A percentile compares a stretch with the other conserved stretches of the same genome.
Evolutionary conservation across 1,284 basidiomycete species (phyloP).

Genomic region (Trichosporon inkin): DNA sequence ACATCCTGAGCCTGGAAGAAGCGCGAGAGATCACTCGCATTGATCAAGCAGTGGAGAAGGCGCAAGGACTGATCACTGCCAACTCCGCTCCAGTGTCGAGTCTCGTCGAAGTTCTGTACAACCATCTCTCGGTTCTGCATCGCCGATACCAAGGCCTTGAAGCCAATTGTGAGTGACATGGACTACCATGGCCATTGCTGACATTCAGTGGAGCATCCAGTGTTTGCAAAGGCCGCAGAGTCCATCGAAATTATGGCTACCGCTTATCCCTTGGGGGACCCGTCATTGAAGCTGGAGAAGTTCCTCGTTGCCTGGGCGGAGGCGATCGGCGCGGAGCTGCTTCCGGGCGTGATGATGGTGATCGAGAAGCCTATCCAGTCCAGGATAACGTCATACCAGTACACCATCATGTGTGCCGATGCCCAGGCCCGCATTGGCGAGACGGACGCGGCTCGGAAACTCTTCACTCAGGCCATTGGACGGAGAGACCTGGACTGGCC

Average conservation of each 20-base stretch:
- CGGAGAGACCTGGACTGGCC: conserved; percentile 78
- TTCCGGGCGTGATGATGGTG: conserved; percentile 28
- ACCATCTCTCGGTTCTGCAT: conserved; percentile 18
- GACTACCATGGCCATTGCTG: not conserved
- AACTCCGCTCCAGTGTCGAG: conserved; percentile 11
- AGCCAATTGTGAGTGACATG: conserved; percentile 6
- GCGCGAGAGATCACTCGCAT: conserved; percentile 11
- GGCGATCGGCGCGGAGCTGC: conserved; percentile 24
- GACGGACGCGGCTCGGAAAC: conserved; percentile 60
- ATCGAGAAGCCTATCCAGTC: conserved; percentile 29
- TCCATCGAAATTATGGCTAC: conserved; percentile 27
- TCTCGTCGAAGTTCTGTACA: conserved; percentile 21
- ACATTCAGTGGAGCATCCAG: conserved; percentile 17
- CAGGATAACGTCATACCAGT: conserved; percentile 35
- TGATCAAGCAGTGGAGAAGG: conserved; percentile 14
- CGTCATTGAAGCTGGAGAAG: conserved; percentile 70
- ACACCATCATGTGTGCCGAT: conserved; percentile 27
- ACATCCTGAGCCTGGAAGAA: conserved; percentile 13
- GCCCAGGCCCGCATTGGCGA: conserved; percentile 56
- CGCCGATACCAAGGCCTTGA: conserved; percentile 16
- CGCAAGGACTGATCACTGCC: conserved; percentile 13
- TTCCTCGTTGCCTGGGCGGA: conserved; percentile 61
- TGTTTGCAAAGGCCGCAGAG: conserved; percentile 15
- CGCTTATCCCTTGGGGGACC: conserved; percentile 56
- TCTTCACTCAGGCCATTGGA: conserved; percentile 61